Evolutionary conservation across 148 eudicot species (phyloP), one percentile per base, ranked within the genome.

Genomic region (Heliosperma pusillum): DNA sequence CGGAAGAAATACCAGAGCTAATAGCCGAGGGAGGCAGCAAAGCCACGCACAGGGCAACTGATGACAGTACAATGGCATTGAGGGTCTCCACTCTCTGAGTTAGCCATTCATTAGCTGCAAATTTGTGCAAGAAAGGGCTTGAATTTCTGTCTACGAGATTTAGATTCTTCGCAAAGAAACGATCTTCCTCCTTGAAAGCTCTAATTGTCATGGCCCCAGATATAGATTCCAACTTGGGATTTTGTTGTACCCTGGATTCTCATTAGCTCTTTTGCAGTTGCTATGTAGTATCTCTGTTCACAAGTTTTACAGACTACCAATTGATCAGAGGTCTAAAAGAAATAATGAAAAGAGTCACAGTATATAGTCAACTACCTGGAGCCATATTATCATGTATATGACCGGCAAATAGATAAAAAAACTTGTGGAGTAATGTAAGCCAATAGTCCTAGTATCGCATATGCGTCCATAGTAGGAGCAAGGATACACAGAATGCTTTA

Each of bases 31-130:
- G 75, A 60, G 98, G 98, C 72, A 91, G 96, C 83, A 91, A 84
- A 85, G 86, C 89, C 98, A 94, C 90, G 88, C 91, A 91, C 67
- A 91, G 82, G 8, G 95, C 89, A 17, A 91, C 91, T n/a, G 90
- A 83, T 56, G 96, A 82, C 19, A 91, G 89, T 83, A 94, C 90
- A 71, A 82, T 45, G 45, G 98, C 98, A 82, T 88, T 80, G n/a
- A 94, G 88, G 4, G 70, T 83, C 82, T 91, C 98, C 1, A 94
- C 82, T 79, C 97, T 83, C 80, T 87, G 96, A 80, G 91, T 91
- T 74, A 94, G 61, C 98, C 97, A 94, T 78, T 94, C 97, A 29
- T 79, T 89, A 29, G 98, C 95, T 53, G 96, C 86, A 80, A 94
- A 94, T 76, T 79, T 89, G 78, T 88, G 89, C 81, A 91, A 87